Conservation (phyloP, 345 rosid species). For the Heritiera littoralis region DNA sequence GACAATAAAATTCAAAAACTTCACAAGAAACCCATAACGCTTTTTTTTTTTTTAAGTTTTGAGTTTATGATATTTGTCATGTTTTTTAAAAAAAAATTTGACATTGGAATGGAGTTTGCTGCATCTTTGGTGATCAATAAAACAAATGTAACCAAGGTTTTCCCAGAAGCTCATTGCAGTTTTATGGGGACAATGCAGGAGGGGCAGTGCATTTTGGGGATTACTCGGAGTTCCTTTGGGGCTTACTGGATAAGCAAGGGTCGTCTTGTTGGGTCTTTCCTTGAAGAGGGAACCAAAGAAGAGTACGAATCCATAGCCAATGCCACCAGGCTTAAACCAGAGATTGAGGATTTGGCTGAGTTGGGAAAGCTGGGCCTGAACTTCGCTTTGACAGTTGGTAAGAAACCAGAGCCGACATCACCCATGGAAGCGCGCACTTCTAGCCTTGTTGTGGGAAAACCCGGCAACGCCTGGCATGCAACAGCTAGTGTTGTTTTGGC, state of each 20-base stretch:
- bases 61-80: too few relatives aligned
- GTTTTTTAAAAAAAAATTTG: too few relatives aligned
- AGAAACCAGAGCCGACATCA: constrained; percentile 33
- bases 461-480: constrained; percentile 61
- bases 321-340: constrained; percentile 65
- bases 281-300: constrained; percentile 94
- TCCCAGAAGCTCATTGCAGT: constrained; percentile 93
- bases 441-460: constrained; percentile 46
- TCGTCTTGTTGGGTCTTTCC: constrained; percentile 81
- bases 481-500: constrained; percentile 77
- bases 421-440: constrained; percentile 28
- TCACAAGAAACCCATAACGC: too few relatives aligned
- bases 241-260: constrained; percentile 90
- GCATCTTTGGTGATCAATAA: constrained; percentile 91
- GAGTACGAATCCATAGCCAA: constrained; percentile 82
- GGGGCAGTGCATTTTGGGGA: constrained; percentile 89
- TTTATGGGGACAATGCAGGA: constrained; percentile 82
- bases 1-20: too few relatives aligned
- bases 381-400: constrained; percentile 62
- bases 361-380: constrained; percentile 64
- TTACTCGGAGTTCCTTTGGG: constrained; percentile 64
- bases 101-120: constrained; percentile 95
- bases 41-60: too few relatives aligned
- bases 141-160: constrained; percentile 91
- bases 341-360: constrained; percentile 52